phyloP scores from a whole-genome alignment of 2,329 filamentous ascomycete genomes.

The Septoria petroselini region DNA sequence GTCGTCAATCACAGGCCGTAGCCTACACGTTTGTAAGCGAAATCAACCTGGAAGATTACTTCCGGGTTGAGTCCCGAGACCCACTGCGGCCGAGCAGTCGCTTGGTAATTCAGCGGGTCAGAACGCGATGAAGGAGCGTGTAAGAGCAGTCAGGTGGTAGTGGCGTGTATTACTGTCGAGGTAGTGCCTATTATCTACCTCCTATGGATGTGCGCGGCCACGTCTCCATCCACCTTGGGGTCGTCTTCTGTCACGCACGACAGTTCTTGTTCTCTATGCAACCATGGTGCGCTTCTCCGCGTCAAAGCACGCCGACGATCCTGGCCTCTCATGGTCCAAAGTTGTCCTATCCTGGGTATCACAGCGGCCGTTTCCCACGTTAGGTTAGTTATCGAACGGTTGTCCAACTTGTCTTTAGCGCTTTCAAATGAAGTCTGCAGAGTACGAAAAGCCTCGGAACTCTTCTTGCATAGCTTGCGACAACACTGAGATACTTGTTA shows the following conservation, averaged over 20 bases:
- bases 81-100: no score
- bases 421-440: constrained; percentile 75
- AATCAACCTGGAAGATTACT: no score
- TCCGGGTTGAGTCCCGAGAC: no score
- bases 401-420: constrained; percentile 5
- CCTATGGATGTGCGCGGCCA: background rate
- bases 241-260: background rate
- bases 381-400: background rate
- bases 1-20: no score
- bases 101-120: no score
- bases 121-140: background rate
- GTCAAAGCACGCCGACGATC: background rate
- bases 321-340: background rate
- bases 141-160: background rate
- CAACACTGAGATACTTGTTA: constrained; percentile 61
- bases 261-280: background rate
- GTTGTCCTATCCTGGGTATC: constrained; percentile 1
- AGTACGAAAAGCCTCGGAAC: constrained; percentile 98
- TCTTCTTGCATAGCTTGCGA: constrained; percentile 99
- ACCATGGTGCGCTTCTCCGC: background rate
- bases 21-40: no score
- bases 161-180: constrained; percentile 8
- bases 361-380: background rate
- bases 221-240: constrained; percentile 3
- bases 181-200: constrained; percentile 7